Conservation (phyloP, 2,329 filamentous ascomycete genomes). For the Elsinoe australis region DNA sequence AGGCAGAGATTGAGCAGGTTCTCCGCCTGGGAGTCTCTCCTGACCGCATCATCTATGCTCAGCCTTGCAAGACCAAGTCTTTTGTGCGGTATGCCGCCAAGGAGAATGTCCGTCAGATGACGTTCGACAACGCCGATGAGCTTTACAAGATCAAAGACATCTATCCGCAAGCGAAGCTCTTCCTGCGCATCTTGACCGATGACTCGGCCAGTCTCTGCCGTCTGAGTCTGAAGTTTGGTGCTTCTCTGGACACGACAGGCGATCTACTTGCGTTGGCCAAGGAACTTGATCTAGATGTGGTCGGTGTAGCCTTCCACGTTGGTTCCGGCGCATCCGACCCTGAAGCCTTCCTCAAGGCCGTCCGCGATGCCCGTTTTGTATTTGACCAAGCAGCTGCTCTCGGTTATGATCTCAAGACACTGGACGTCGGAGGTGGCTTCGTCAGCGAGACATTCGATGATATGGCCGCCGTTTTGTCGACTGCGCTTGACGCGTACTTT, state of each 20-base stretch:
- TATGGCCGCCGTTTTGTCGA: constrained; percentile 74
- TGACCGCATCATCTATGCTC: constrained; percentile 92
- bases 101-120: constrained; percentile 92
- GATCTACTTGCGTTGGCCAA: constrained; percentile 72
- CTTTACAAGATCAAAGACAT: constrained; percentile 94
- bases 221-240: constrained; percentile 95
- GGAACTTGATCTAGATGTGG: constrained; percentile 77
- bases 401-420: constrained; percentile 74
- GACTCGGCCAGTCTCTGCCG: constrained; percentile 91
- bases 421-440: constrained; percentile 94
- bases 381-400: constrained; percentile 74
- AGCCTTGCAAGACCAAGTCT: constrained; percentile 99
- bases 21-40: constrained; percentile 75
- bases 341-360: constrained; percentile 81
- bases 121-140: constrained; percentile 97
- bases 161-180: constrained; percentile 82
- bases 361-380: constrained; percentile 77
- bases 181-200: constrained; percentile 89
- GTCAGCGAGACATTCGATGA: constrained; percentile 81
- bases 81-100: constrained; percentile 86
- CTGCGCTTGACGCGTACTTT: constrained; percentile 81
- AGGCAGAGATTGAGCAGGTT: constrained; percentile 91
- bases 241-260: constrained; percentile 72
- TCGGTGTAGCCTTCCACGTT: constrained; percentile 96
- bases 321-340: constrained; percentile 94